These are phyloP conservation scores for Herpetomonas samuelpessoai DNA, from an alignment of 208 protist genomes.

Conservation along the genomic window DNA sequence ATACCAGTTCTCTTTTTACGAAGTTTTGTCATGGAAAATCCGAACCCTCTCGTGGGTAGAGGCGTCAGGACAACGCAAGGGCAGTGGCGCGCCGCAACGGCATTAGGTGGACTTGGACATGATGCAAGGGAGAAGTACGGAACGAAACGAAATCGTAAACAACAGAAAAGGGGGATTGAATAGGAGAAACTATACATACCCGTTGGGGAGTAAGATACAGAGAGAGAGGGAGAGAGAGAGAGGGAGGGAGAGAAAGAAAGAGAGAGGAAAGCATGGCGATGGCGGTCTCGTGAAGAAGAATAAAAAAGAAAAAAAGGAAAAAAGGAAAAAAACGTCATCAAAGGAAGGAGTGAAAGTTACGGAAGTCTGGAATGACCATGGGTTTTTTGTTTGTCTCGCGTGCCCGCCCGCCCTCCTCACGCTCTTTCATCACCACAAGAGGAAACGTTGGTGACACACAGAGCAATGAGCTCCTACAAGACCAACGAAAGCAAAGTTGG, in stretches of 20 bases:
- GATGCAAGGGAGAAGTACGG: background rate
- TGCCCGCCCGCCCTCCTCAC: background rate
- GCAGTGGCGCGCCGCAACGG: too few species aligned
- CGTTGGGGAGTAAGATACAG: background rate
- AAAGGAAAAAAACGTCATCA: background rate
- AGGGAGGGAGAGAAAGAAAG: background rate
- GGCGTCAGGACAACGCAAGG: background rate
- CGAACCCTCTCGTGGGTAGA: background rate
- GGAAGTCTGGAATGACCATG: background rate
- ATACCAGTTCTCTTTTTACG: constrained; percentile 10
- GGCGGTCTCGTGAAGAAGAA: background rate
- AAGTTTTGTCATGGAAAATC: constrained; percentile 1
- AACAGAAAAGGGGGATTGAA: background rate
- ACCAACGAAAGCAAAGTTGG: too few species aligned
- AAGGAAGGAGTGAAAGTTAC: too few species aligned
- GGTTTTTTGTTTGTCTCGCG: background rate
- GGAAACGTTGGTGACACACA: background rate
- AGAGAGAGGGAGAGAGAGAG: background rate
- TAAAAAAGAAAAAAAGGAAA: constrained; percentile 2
- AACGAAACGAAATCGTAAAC: background rate
- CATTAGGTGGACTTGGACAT: background rate
- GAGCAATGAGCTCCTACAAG: too few species aligned
- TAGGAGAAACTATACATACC: too few species aligned
- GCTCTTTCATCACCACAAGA: background rate
- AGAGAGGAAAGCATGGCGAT: background rate